These are phyloP conservation scores for Aspergillus ellipticus DNA, from an alignment of 495 filamentous ascomycete genomes.

Conservation along the genomic window DNA sequence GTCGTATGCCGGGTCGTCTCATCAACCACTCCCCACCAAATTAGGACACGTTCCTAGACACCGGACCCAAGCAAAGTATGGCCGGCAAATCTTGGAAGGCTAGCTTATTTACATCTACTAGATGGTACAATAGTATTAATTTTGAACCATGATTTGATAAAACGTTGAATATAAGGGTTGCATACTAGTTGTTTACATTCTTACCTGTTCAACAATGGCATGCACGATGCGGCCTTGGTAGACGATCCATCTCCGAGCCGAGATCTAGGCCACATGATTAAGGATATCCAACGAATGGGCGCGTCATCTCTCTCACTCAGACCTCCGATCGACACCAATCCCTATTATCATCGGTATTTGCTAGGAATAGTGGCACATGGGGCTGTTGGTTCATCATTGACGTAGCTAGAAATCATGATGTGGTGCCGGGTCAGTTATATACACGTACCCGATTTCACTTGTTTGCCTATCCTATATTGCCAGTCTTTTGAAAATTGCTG, in stretches of 20 bases:
- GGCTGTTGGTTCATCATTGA: not conserved
- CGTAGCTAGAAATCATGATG: not conserved
- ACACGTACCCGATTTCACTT: not conserved
- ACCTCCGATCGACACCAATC: not conserved
- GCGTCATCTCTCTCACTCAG: not conserved
- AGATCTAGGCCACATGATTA: conserved; percentile 19
- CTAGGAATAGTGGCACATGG: not conserved
- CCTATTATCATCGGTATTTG: not conserved
- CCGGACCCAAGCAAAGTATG: not conserved
- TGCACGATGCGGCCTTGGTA: conserved; percentile 11
- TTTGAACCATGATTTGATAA: not conserved
- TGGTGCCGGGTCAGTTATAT: not conserved
- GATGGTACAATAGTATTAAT: not conserved
- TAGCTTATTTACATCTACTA: not conserved
- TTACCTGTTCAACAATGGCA: conserved; percentile 6
- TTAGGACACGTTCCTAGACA: not conserved
- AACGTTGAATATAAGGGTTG: not conserved
- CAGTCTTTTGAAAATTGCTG: too few relatives aligned
- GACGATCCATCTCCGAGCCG: conserved; percentile 12
- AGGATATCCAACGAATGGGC: conserved; percentile 4
- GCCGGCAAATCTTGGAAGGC: not conserved
- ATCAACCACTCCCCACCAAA: not conserved
- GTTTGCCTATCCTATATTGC: too few relatives aligned
- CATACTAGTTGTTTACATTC: not conserved
- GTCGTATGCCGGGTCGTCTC: conserved; percentile 8